Evolutionary conservation across 371 early-diverging fungal species (phyloP), one percentile per base, ranked within the genome.

Genomic region (Mortierella sp.): DNA sequence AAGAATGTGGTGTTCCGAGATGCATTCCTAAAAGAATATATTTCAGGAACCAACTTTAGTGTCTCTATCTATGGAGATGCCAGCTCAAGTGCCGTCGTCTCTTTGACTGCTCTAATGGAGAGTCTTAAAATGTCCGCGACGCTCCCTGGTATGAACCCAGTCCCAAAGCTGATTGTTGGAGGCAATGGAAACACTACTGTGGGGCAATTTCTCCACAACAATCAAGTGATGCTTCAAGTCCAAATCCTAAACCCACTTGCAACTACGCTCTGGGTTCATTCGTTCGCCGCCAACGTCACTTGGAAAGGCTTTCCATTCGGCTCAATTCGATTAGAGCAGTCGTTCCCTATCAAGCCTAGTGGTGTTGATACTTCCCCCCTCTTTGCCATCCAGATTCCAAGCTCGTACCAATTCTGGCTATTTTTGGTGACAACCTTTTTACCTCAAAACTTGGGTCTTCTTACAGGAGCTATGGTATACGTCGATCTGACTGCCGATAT

Each of bases 201-300:
- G 0, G 68, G 72, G 3, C 61, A 67, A 26, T 67, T 76, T 51
- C 55, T 72, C 9, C 62, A 53, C 51, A 55, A 64, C 57, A 66
- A 66, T 22, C 34, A 68, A 47, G 34, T 72, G 22, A 67, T 64
- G 68, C 47, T 76, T n/a, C 77, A 68, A 29, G 68, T 64, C 42
- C 68, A 68, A 43, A 66, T 76, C 53, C 37, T 71, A 58, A 76
- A 76, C 43, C 77, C 77, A 35, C 57, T 76, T 17, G 59, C 71
- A 2, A 64, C 68, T 19, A 40, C 23, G 7, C 77, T 76, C n/a
- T 76, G 77, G 77, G 55, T 72, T 28, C 72, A 76, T n/a, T 9
- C 37, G 2, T 29, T 76, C 2, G 8, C 28, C 4, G 68, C 72
- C 3, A 56, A 71, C 28, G 72, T 68, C n/a, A 43, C 57, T 31